Base-by-base conservation (phyloP, 768 basidiomycete species). In the Mycena crocata region DNA sequence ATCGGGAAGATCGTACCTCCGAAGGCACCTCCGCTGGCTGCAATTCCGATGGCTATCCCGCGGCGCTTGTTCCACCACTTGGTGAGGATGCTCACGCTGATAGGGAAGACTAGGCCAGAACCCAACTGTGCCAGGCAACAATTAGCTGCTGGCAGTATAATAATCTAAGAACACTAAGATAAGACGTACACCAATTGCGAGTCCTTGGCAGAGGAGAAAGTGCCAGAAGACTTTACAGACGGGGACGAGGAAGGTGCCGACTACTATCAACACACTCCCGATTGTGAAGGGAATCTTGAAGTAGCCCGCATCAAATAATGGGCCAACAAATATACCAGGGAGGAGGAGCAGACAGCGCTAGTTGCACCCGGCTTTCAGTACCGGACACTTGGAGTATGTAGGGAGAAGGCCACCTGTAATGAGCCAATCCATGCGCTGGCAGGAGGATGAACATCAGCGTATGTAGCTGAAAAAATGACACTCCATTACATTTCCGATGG, bases 341-440 rank as follows among this genome's bases (percentile, higher is more conserved):
- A 90, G 71, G 76, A 90, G 90, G 9, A 87, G 76, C 0, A 91
- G 82, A 23, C 89, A 81, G 71, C 90, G 90, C 89, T 92, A 70
- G 9, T 14, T 37, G 24, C 51, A 14, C n/a, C n/a, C n/a, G n/a
- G 48, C 32, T 34, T 35, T 55, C 45, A 32, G 42, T 31, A 15
- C n/a, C n/a, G 42, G n/a, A 44, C 12, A 23, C 8, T 15, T 37
- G 59, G 30, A 14, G 24, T 57, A 24, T 50, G 30, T 26, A 40
- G 45, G 55, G 26, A 45, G 17, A 28, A 66, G 30, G n/a, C n/a
- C 66, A 88, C 91, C 79, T 92, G 91, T 28, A 89, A 78, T 1
- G 92, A 93, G 12, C 92, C 92, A 34, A 93, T 93, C 92, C 91
- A 93, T 46, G 91, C 88, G 46, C 91, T 92, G 67, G n/a, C 23